Evolutionary conservation across 257 asterid species (phyloP).

Genomic region (Leonotis leonurus): DNA sequence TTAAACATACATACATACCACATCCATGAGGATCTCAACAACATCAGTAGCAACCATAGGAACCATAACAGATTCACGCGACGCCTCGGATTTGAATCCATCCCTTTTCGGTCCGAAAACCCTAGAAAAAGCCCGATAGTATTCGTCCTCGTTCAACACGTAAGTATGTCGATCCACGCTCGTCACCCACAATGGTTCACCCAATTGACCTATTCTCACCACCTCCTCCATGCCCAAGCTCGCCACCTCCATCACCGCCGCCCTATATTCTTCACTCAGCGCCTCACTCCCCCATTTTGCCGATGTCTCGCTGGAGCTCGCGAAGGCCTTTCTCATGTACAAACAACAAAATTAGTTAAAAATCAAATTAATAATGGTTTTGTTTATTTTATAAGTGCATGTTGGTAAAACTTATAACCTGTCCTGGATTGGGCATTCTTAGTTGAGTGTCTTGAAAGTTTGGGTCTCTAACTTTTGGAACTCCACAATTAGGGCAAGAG

Average conservation of each 20-base stretch:
- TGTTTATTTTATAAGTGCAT: neutral
- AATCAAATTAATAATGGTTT: neutral
- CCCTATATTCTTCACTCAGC: slow-evolving; percentile 9
- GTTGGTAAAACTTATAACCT: slow-evolving; percentile 9
- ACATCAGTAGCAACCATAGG: slow-evolving; percentile 15
- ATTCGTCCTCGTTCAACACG: slow-evolving; percentile 30
- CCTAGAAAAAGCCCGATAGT: slow-evolving; percentile 16
- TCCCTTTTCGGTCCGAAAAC: slow-evolving; percentile 6
- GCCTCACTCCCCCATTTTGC: no score
- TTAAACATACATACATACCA: slow-evolving; percentile 25
- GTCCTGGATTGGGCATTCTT: slow-evolving; percentile 27
- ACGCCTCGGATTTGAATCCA: slow-evolving; percentile 27
- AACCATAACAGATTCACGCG: slow-evolving; percentile 20
- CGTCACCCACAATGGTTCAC: slow-evolving; percentile 41
- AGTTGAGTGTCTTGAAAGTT: slow-evolving; percentile 32
- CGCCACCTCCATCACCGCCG: slow-evolving; percentile 19
- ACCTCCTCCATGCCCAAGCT: slow-evolving; percentile 43
- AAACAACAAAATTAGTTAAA: neutral
- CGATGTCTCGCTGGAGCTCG: neutral
- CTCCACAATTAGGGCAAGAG: slow-evolving; percentile 37
- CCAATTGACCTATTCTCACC: slow-evolving; percentile 17
- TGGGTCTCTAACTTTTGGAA: slow-evolving; percentile 24
- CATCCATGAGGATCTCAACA: slow-evolving; percentile 36
- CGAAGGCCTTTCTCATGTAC: neutral
- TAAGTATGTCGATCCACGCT: slow-evolving; percentile 10